Evolutionary conservation across 2,329 filamentous ascomycete species (phyloP), one percentile per base, ranked within the genome.

Genomic region (Cladosporium phlei): DNA sequence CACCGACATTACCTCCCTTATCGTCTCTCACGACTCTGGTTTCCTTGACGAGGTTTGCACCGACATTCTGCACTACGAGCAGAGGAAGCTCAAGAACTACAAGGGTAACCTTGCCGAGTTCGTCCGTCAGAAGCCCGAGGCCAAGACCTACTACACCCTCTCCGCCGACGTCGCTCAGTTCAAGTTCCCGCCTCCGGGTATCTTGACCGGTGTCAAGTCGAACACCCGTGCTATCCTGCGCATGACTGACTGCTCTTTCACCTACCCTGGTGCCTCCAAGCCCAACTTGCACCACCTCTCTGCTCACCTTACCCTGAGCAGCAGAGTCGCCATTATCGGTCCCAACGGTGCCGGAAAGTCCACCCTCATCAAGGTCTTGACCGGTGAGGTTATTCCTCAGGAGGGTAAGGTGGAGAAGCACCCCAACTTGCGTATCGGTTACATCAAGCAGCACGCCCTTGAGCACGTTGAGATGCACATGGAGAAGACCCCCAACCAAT

Each of bases 391-490:
- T 16, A 84, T 96, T 55, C 93, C 88, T 12, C 85, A 85, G 52
- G 70, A 71, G 16, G 93, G 93, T 53, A 88, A 83, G 65, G 93
- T 98, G 19, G 90, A 97, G 76, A 97, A 97, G 76, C 93, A 98
- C 68, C 93, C 93, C 57, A 98, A 98, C 68, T 73, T 98, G 63
- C 90, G 93, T 77, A 96, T 98, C 60, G 93, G 93, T 46, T 98
- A 98, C 75, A 97, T 98, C 75, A 97, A 97, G 75, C 93, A 98
- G 74, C 93, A 98, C 69, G 93, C 93, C 34, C 78, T 98, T 10
- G 93, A 98, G 76, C 93, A 98, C 80, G 93, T 98, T 9, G 91
- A 98, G 72, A 95, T 96, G 91, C 93, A 98, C 65, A 76, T 97
- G 58, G 93, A 98, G 71, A 98, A 98, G 80, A 98, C 93, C 0